These are phyloP conservation scores for Scleroderma citrinum DNA, from an alignment of 768 basidiomycete species.

Conservation along the genomic window DNA sequence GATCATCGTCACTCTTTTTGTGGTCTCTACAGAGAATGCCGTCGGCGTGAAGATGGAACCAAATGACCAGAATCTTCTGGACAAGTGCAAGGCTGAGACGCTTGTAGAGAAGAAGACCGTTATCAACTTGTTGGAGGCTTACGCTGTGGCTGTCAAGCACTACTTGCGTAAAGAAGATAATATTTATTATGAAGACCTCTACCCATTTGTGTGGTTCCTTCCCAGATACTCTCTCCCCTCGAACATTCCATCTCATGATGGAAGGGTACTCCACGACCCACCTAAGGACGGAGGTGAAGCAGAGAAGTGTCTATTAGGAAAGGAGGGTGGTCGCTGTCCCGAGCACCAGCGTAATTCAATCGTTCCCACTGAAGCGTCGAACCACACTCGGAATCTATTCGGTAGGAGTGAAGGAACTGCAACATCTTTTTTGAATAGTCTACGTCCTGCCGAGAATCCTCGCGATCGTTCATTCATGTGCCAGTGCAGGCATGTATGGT, in stretches of 20 bases:
- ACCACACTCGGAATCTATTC: neutral
- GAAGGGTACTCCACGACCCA: neutral
- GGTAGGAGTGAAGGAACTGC: neutral
- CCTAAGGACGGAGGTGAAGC: neutral
- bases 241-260: conserved; percentile 32
- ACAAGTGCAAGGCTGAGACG: conserved; percentile 38
- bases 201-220: conserved; percentile 67
- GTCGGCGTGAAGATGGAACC: conserved; percentile 4
- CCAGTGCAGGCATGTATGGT: conserved; percentile 51
- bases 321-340: neutral
- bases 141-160: conserved; percentile 59
- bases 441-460: conserved; percentile 51
- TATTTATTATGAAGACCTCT: conserved; percentile 40
- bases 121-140: conserved; percentile 63
- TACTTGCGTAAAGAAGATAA: conserved; percentile 54
- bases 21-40: neutral
- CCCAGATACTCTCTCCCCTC: conserved; percentile 51
- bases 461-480: conserved; percentile 55
- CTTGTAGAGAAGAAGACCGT: conserved; percentile 65
- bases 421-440: neutral
- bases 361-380: neutral
- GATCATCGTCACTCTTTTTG: conserved; percentile 1
- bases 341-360: neutral
- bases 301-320: neutral
- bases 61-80: conserved; percentile 1